Percentiles rank a stretch among this genome's conserved stretches.
Evolutionary conservation across 2,329 filamentous ascomycete species (phyloP).

Genomic region (Zarea fungicola): DNA sequence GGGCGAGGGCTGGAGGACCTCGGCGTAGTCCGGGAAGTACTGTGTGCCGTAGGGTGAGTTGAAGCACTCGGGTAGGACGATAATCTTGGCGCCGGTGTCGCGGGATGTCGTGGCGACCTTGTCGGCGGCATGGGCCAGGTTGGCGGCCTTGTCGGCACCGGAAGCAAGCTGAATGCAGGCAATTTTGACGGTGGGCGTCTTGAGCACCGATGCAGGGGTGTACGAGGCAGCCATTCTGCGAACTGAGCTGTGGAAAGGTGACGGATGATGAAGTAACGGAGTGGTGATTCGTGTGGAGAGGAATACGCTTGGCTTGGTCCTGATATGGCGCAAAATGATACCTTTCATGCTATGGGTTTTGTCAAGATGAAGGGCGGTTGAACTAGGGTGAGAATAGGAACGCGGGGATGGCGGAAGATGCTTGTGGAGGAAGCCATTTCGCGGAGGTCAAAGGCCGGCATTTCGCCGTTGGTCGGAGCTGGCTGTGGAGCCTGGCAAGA

Average conservation of each 20-base stretch:
- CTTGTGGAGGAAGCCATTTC: too few species aligned
- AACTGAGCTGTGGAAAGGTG: too few species aligned
- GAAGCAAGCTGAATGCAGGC: conserved; percentile 77
- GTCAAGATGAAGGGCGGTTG: too few species aligned
- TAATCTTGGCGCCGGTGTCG: conserved; percentile 66
- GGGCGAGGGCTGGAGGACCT: conserved; percentile 73
- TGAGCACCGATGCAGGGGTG: conserved; percentile 45
- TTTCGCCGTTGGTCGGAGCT: too few species aligned
- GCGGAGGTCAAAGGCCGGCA: too few species aligned
- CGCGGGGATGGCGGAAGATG: too few species aligned
- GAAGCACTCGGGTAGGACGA: conserved; percentile 97
- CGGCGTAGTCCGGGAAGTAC: conserved; percentile 88
- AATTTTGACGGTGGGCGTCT: conserved; percentile 66
- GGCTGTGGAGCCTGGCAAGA: too few species aligned
- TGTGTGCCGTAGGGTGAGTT: conserved; percentile 93
- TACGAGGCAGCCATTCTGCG: conserved; percentile 10
- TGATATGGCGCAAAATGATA: background rate
- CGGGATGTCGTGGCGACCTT: conserved; percentile 78
- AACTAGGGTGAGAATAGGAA: too few species aligned
- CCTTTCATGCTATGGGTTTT: conserved; percentile 10
- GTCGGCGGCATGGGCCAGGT: conserved; percentile 72
- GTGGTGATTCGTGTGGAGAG: too few species aligned
- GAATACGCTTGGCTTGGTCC: too few species aligned
- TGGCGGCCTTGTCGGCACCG: conserved; percentile 75
- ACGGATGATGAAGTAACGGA: background rate